These are phyloP conservation scores for Oryza officinalis DNA, from an alignment of 176 grass and related monocot genomes.

Conservation along the genomic window DNA sequence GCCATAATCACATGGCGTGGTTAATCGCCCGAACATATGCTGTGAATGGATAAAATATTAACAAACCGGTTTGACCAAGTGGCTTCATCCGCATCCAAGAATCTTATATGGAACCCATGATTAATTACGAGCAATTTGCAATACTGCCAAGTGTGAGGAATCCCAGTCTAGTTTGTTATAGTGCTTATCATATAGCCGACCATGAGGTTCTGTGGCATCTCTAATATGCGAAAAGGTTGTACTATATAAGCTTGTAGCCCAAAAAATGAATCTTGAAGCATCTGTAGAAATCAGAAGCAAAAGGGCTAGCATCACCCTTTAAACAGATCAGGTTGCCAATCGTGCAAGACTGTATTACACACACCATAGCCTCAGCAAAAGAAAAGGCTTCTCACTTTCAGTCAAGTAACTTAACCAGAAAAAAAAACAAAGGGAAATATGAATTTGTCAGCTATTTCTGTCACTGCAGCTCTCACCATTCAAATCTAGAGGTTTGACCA, in stretches of 20 bases:
- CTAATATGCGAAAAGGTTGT: neutral
- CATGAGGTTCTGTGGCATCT: neutral
- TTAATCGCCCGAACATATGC: neutral
- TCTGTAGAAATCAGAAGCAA: neutral
- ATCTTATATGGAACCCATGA: neutral
- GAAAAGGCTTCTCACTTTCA: neutral
- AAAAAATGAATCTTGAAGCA: neutral
- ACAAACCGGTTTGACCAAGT: constrained; percentile 33
- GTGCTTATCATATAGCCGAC: constrained; percentile 31
- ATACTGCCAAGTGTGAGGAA: constrained; percentile 17
- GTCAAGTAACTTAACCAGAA: neutral
- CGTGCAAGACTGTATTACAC: neutral
- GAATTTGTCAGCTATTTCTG: neutral
- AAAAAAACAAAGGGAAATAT: neutral
- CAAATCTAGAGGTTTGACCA: constrained; percentile 45
- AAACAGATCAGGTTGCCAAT: neutral
- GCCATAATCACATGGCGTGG: constrained; percentile 39
- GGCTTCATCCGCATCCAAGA: constrained; percentile 9
- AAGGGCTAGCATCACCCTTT: neutral
- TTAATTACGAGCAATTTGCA: constrained; percentile 16
- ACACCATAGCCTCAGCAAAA: neutral
- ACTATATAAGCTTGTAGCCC: neutral
- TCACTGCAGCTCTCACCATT: neutral
- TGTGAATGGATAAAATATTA: constrained; percentile 5
- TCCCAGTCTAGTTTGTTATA: neutral